A percentile compares a stretch with the other conserved stretches of the same genome.
phyloP scores from a whole-genome alignment of 1,139 yeast species.

The Geotrichum aggregatum region DNA sequence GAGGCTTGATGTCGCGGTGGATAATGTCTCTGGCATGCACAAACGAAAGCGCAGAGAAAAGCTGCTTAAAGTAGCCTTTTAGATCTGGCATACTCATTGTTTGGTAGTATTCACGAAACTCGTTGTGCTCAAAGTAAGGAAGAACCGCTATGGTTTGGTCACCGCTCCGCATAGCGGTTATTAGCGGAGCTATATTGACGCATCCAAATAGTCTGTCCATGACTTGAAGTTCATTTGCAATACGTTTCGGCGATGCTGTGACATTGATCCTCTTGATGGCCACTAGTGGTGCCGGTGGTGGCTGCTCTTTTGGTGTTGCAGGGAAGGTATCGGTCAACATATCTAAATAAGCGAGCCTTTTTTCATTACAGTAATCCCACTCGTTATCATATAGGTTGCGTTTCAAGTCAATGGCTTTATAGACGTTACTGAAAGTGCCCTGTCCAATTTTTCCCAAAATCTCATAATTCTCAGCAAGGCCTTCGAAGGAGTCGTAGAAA shows the following conservation, averaged over 20 bases:
- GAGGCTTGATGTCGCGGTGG: slow-evolving; percentile 84
- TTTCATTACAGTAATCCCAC: slow-evolving; percentile 24
- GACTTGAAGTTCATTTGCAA: slow-evolving; percentile 77
- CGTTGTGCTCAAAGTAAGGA: slow-evolving; percentile 91
- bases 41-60: slow-evolving; percentile 69
- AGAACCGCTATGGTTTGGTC: slow-evolving; percentile 92
- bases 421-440: slow-evolving; percentile 89
- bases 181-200: slow-evolving; percentile 75
- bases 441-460: slow-evolving; percentile 87
- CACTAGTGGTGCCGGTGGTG: slow-evolving; percentile 48
- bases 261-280: slow-evolving; percentile 93
- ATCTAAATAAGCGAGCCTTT: too few species aligned
- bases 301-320: neutral
- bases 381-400: slow-evolving; percentile 33
- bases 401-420: slow-evolving; percentile 70
- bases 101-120: slow-evolving; percentile 76
- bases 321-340: too few species aligned
- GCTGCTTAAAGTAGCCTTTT: slow-evolving; percentile 72
- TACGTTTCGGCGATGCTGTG: slow-evolving; percentile 78
- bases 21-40: slow-evolving; percentile 73
- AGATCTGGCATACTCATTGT: slow-evolving; percentile 76
- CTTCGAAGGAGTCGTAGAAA: slow-evolving; percentile 61
- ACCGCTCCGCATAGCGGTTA: slow-evolving; percentile 79
- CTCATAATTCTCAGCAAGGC: slow-evolving; percentile 55
- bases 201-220: slow-evolving; percentile 65